These are phyloP conservation scores for Somion occarium DNA, from an alignment of 1,284 basidiomycete species.

Conservation along the genomic window DNA sequence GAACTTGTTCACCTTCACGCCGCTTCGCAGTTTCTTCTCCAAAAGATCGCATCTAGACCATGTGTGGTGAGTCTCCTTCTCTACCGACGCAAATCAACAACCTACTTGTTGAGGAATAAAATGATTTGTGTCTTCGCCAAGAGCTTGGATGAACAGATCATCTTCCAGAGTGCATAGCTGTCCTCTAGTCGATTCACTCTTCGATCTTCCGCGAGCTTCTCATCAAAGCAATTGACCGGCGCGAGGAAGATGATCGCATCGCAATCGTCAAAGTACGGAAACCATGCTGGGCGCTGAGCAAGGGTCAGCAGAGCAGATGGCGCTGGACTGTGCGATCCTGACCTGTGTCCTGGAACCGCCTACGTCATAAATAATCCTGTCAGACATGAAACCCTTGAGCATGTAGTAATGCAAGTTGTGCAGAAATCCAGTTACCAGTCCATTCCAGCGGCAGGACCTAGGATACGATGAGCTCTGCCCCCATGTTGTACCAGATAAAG, in stretches of 20 bases:
- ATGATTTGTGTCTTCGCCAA: conserved; percentile 34
- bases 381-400: neutral
- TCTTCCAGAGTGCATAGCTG: conserved; percentile 36
- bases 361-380: conserved; percentile 59
- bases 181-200: conserved; percentile 40
- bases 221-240: conserved; percentile 38
- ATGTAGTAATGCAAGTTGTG: too few relatives aligned
- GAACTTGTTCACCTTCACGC: conserved; percentile 53
- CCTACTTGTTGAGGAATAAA: conserved; percentile 33
- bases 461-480: neutral
- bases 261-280: conserved; percentile 38
- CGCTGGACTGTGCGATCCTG: conserved; percentile 18
- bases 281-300: conserved; percentile 32
- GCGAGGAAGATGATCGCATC: conserved; percentile 39
- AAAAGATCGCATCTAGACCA: conserved; percentile 43
- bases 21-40: conserved; percentile 58
- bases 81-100: neutral
- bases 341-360: conserved; percentile 68
- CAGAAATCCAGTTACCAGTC: conserved; percentile 36
- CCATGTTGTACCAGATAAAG: neutral
- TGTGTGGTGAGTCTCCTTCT: neutral
- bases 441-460: conserved; percentile 28
- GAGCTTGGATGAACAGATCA: conserved; percentile 34
- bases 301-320: neutral
- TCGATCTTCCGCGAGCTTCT: conserved; percentile 38